Conservation (phyloP, 495 filamentous ascomycete species). For the Trichoderma reesei region DNA sequence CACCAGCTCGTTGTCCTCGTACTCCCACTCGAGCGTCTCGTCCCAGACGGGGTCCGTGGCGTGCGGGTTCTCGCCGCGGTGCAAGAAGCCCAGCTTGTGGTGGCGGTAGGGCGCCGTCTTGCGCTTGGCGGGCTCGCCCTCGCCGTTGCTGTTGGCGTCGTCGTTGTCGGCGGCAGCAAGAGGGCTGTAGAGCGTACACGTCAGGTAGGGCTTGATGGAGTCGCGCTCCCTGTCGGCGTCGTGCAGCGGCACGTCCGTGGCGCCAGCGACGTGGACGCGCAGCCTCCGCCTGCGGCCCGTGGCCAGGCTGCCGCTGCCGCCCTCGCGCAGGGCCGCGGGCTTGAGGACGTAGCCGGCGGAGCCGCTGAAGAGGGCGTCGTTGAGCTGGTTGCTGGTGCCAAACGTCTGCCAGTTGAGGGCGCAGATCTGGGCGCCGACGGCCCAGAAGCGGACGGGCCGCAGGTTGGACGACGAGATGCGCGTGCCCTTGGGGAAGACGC, state of each 20-base stretch:
- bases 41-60: conserved; percentile 42
- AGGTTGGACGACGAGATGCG: conserved; percentile 46
- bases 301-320: conserved; percentile 31
- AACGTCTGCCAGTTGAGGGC: conserved; percentile 52
- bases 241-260: conserved; percentile 38
- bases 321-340: conserved; percentile 36
- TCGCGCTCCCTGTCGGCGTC: conserved; percentile 20
- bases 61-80: conserved; percentile 33
- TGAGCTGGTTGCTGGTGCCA: conserved; percentile 42
- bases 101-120: conserved; percentile 41
- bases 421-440: conserved; percentile 43
- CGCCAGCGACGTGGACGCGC: conserved; percentile 37
- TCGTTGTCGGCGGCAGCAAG: too few relatives aligned
- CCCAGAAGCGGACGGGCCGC: conserved; percentile 42
- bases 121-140: conserved; percentile 31
- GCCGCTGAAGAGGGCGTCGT: conserved; percentile 45
- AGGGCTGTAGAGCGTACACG: conserved; percentile 40
- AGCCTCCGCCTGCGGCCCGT: conserved; percentile 25
- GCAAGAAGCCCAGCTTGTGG: conserved; percentile 34
- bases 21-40: conserved; percentile 44
- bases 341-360: conserved; percentile 47
- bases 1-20: conserved; percentile 42
- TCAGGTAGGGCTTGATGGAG: conserved; percentile 43
- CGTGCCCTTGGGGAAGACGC: conserved; percentile 47
- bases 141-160: conserved; percentile 20